Base-by-base conservation (phyloP, 169 alveolate genomes). In the Blepharisma undulans region DNA sequence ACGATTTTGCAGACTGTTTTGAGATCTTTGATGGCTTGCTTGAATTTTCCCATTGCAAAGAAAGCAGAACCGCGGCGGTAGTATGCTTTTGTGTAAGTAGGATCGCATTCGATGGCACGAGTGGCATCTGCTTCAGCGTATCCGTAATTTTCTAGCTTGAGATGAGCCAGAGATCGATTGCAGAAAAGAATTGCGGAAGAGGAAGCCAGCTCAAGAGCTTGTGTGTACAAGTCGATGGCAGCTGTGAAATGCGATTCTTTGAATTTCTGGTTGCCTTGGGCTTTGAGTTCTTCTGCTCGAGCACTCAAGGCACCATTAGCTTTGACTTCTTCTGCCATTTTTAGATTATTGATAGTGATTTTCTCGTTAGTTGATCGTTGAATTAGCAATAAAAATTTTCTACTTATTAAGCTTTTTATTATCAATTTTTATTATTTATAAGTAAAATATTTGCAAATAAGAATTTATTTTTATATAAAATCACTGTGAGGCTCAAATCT, bases 21-120 rank as follows among this genome's bases (percentile, higher is more conserved):
- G 91, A 96, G 97, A 95, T 99, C 99, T 84, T 98, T 97, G 84
- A 97, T 96, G 18, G 99, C 99, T 86, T 96, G 98, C 82, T 97
- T 97, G 89, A 97, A 98, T 93, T 98, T 97, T 25, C 96, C 94
- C 61, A 99, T 96, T 80, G 98, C 96, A 89, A 97, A 95, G 93
- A 96, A 97, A 14, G 99, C 99, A 72, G 99, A 96, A 22, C 99
- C 99, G 79, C 99, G 96, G 92, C 99, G 95, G 92, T 98, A 99
- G 95, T 98, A 98, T 30, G 99, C 99, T 94, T 99, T 99, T 19
- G 98, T 93, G 94, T 95, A 99, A 76, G 92, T 94, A 29, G 99
- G 99, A 92, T 98, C 99, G 84, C 96, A 93, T 89, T 97, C 95
- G 36, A 99, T 96, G 61, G 99, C 99, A 59, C 94, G 97, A 74